Base-by-base conservation (phyloP, 306 rosid genomes). In the Adenanthera pavonina region DNA sequence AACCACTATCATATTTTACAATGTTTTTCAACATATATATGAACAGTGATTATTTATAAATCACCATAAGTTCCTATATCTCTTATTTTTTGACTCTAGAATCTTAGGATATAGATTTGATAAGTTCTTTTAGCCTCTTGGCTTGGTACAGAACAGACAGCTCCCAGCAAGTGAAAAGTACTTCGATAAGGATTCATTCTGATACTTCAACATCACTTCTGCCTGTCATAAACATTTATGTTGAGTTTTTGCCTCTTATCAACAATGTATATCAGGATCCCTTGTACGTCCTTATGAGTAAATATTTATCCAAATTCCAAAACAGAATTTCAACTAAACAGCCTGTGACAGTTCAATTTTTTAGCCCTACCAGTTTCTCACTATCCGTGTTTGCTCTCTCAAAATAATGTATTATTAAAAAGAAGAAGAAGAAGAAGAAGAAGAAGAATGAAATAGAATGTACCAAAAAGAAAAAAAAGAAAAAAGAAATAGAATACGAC, bases 251-350 rank as follows among this genome's bases (percentile, higher is more conserved):
- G n/a, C n/a, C 57, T 41, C 34, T 30, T 51, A 36, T 53, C 54
- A 78, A 78, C 30, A 2, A 40, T 69, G 48, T 69, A 77, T 34
- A n/a, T 52, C 46, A 52, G 68, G 44, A 68, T 48, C 34, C 57
- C 41, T 40, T 13, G 25, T 20, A 67, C n/a, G 52, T 52, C 68
- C 68, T 38, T 3, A 35, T 14, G 16, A 68, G 12, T 8, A 25
- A 52, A 14, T 17, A 25, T 61, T 41, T 53, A 20, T n/a, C n/a
- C n/a, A n/a, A n/a, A n/a, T n/a, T 16, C 51, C 76, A 16, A 69
- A 20, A 15, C 19, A 76, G 48, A 69, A 77, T 40, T 77, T 57
- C 69, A 60, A 70, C 67, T 11, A 77, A 48, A 19, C 49, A 82
- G 17, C 14, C 35, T 35, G 13, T 49, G 40, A 57, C 33, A 36